Evolutionary conservation across 345 rosid species (phyloP).

Genomic region (Eucalyptus tenuipes): DNA sequence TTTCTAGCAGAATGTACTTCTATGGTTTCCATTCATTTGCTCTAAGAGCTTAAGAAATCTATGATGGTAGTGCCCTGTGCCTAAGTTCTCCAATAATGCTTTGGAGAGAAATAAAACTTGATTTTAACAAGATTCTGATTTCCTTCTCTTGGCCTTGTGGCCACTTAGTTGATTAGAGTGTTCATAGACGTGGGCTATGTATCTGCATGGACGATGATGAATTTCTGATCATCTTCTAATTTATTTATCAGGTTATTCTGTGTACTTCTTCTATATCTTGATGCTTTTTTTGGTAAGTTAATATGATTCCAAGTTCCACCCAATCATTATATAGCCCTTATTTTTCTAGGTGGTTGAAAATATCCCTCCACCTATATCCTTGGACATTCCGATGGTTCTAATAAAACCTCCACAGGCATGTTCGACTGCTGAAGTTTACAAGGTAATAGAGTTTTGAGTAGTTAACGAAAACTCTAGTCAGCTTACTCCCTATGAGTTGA

Average conservation of each 20-base stretch:
- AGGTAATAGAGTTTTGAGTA: slow-evolving; percentile 24
- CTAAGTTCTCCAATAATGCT: background rate
- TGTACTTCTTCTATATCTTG: background rate
- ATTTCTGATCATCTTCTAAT: background rate
- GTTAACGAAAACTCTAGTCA: background rate
- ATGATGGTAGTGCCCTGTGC: background rate
- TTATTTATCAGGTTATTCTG: background rate
- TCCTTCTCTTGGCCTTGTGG: background rate
- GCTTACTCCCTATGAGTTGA: background rate
- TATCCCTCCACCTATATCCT: slow-evolving; percentile 62
- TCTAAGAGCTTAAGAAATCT: background rate
- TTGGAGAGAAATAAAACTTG: background rate
- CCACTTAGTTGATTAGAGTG: background rate
- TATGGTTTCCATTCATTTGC: background rate
- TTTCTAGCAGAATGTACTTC: background rate
- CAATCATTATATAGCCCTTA: background rate
- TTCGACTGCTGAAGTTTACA: slow-evolving; percentile 91
- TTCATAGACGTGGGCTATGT: background rate
- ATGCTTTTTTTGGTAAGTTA: background rate
- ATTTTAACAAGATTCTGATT: background rate
- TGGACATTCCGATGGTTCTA: slow-evolving; percentile 72
- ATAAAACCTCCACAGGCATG: slow-evolving; percentile 87
- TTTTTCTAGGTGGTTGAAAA: slow-evolving; percentile 66
- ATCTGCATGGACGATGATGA: background rate
- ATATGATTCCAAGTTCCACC: background rate